A percentile compares a stretch with the other conserved stretches of the same genome.
Evolutionary conservation across 176 grass and related monocot genomes (phyloP).

Genomic region (Eleusine coracana): DNA sequence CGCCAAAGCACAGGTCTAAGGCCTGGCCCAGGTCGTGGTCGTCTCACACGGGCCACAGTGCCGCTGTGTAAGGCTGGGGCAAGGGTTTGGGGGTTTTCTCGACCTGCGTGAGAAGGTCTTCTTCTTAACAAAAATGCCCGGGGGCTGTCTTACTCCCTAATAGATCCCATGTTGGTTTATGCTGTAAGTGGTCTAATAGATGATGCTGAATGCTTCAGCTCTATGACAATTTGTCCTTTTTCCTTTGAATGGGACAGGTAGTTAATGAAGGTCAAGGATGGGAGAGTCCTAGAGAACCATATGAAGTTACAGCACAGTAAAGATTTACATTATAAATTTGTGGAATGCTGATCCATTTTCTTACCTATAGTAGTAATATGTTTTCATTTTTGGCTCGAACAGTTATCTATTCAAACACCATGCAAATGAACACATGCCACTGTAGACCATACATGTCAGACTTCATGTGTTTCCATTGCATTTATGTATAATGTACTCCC

Average conservation of each 20-base stretch:
- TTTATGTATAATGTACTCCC: slow-evolving; percentile 16
- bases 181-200: slow-evolving; percentile 1
- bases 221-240: slow-evolving; percentile 3
- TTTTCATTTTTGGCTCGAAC: slow-evolving; percentile 22
- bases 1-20: too few species aligned
- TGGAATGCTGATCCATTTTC: not conserved
- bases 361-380: not conserved
- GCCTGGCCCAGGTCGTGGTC: too few species aligned
- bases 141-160: not conserved
- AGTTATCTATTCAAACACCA: slow-evolving; percentile 10
- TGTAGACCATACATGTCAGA: not conserved
- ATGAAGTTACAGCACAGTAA: slow-evolving; percentile 89
- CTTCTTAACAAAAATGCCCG: too few species aligned
- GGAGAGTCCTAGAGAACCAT: slow-evolving; percentile 96
- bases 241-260: slow-evolving; percentile 56
- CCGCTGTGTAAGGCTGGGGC: too few species aligned
- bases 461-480: not conserved
- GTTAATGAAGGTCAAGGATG: slow-evolving; percentile 87
- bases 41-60: too few species aligned
- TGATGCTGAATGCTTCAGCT: slow-evolving; percentile 14
- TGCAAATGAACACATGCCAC: not conserved
- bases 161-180: slow-evolving; percentile 25
- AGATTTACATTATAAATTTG: slow-evolving; percentile 30
- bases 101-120: too few species aligned
- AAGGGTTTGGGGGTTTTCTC: too few species aligned